These are phyloP conservation scores for Eutrema japonicum DNA, from an alignment of 345 rosid genomes.

Conservation along the genomic window DNA sequence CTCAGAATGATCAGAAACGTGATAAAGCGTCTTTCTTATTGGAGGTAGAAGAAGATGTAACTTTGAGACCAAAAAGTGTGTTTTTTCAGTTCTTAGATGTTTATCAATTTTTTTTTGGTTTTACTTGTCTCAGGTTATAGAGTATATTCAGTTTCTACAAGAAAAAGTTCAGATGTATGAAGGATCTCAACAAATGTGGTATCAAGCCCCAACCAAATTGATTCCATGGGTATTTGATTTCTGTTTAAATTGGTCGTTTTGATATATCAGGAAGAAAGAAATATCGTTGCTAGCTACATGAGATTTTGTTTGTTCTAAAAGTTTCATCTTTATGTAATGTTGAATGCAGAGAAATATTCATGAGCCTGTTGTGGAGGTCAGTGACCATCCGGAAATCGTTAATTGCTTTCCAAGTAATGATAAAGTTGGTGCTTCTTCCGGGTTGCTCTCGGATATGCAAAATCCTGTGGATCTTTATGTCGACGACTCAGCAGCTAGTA, in stretches of 20 bases:
- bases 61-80: conserved; percentile 7
- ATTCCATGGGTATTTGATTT: conserved; percentile 63
- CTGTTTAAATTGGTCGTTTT: no score
- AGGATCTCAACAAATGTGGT: conserved; percentile 68
- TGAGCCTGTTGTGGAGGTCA: conserved; percentile 48
- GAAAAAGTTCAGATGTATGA: conserved; percentile 75
- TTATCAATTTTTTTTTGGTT: neutral
- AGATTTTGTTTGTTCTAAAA: neutral
- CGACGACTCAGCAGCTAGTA: conserved; percentile 47
- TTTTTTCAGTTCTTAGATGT: conserved; percentile 1
- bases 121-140: conserved; percentile 60
- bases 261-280: no score
- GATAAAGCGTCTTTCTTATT: conserved; percentile 85
- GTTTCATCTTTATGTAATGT: neutral
- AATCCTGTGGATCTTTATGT: conserved; percentile 52
- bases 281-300: no score
- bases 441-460: conserved; percentile 45
- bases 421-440: conserved; percentile 45
- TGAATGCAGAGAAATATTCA: conserved; percentile 56
- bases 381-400: conserved; percentile 51
- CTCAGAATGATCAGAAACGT: conserved; percentile 79
- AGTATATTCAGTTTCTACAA: conserved; percentile 76
- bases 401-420: conserved; percentile 57
- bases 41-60: conserved; percentile 52
- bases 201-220: conserved; percentile 61